Conservation (phyloP, 768 basidiomycete genomes). For the Crucibulum laeve region DNA sequence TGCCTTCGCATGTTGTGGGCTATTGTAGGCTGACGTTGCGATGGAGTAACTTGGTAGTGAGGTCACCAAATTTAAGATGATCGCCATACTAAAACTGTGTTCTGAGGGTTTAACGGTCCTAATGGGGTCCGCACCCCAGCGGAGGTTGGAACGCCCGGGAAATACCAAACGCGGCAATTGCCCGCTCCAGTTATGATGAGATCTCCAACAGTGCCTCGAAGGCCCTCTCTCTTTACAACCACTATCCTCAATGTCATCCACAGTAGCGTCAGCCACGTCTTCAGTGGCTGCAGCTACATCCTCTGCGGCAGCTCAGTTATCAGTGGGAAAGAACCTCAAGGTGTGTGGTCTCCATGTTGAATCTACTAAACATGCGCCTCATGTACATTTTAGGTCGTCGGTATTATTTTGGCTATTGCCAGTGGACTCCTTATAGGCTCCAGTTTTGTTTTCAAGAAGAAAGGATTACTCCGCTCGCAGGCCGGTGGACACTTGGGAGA, state of each 20-base stretch:
- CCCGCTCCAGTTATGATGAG: too few relatives aligned
- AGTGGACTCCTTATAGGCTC: slow-evolving; percentile 90
- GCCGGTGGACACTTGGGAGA: slow-evolving; percentile 76
- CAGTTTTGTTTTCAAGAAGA: slow-evolving; percentile 98
- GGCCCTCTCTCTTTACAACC: slow-evolving; percentile 13
- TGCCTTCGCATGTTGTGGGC: too few relatives aligned
- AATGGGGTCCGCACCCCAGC: too few relatives aligned
- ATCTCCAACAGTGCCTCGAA: too few relatives aligned
- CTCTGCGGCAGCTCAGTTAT: slow-evolving; percentile 28
- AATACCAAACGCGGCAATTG: too few relatives aligned
- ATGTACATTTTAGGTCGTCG: slow-evolving; percentile 52
- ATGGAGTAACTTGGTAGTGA: too few relatives aligned
- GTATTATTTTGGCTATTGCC: slow-evolving; percentile 67
- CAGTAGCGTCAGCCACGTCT: slow-evolving; percentile 26
- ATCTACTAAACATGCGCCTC: background rate
- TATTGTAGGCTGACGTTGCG: too few relatives aligned
- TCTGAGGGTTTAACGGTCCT: too few relatives aligned
- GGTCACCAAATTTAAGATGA: too few relatives aligned
- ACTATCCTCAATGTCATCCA: slow-evolving; percentile 24
- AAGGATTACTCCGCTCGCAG: slow-evolving; percentile 77
- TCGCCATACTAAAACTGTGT: too few relatives aligned
- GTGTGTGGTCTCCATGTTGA: slow-evolving; percentile 18
- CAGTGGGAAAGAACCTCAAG: slow-evolving; percentile 46
- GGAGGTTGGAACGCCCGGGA: too few relatives aligned
- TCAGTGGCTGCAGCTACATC: slow-evolving; percentile 34